phyloP scores from a whole-genome alignment of 805 yeast genomes.

The Hemisphaericaspora nanyangensis region DNA sequence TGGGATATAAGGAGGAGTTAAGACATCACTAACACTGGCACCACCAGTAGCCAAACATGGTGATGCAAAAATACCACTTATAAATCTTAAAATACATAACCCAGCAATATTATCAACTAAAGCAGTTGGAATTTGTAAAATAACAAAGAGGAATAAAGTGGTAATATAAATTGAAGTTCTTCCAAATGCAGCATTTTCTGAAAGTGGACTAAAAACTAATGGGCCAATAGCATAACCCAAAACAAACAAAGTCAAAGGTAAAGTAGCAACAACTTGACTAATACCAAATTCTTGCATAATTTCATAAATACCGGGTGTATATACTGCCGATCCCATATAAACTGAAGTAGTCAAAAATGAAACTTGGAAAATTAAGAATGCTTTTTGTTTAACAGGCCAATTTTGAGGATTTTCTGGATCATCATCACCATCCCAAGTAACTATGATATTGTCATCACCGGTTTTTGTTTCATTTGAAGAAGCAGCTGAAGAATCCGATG shows the following conservation, averaged over 20 bases:
- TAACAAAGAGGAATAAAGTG: constrained; percentile 44
- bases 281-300: constrained; percentile 45
- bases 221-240: constrained; percentile 64
- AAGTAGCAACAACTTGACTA: constrained; percentile 40
- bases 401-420: constrained; percentile 57
- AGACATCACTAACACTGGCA: constrained; percentile 52
- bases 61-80: constrained; percentile 53
- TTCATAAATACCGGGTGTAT: constrained; percentile 48
- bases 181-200: constrained; percentile 53
- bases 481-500: constrained; percentile 1
- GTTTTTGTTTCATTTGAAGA: not conserved
- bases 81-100: constrained; percentile 46
- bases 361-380: constrained; percentile 34
- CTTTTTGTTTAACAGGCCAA: constrained; percentile 46
- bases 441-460: constrained; percentile 10
- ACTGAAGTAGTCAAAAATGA: constrained; percentile 47
- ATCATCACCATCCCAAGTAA: constrained; percentile 36
- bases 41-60: constrained; percentile 59
- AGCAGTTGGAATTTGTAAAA: constrained; percentile 57
- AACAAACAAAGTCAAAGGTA: constrained; percentile 54
- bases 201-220: constrained; percentile 53
- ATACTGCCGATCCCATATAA: constrained; percentile 55
- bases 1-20: constrained; percentile 40
- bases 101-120: constrained; percentile 48
- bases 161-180: constrained; percentile 47